phyloP scores from a whole-genome alignment of 495 filamentous ascomycete genomes.

The Talaromyces ruber region DNA sequence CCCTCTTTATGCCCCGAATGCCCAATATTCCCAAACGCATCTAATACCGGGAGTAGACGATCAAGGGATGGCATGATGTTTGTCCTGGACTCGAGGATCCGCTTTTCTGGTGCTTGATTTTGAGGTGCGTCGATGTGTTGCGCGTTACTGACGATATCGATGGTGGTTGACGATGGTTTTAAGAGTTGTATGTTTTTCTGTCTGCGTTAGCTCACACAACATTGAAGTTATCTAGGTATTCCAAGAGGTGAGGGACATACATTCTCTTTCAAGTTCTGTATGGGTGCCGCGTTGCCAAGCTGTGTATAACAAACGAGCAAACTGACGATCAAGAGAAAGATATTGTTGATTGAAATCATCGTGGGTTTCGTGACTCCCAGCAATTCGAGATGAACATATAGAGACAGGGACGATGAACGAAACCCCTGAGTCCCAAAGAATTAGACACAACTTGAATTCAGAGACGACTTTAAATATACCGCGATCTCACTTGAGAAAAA shows the following conservation, averaged over 20 bases:
- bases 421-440: too few relatives aligned
- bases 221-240: too few relatives aligned
- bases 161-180: neutral
- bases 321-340: neutral
- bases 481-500: too few relatives aligned
- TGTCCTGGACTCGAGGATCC: neutral
- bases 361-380: neutral
- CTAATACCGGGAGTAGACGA: neutral
- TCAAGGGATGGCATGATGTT: slow-evolving; percentile 4
- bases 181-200: neutral
- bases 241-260: too few relatives aligned
- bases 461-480: too few relatives aligned
- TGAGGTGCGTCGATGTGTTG: neutral
- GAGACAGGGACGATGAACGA: too few relatives aligned
- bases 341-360: neutral
- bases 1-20: slow-evolving; percentile 4
- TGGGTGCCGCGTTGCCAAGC: neutral
- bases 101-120: neutral
- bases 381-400: too few relatives aligned
- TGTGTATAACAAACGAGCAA: neutral
- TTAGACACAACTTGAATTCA: too few relatives aligned
- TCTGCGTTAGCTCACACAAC: too few relatives aligned
- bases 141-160: neutral
- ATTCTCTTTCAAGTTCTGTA: neutral
- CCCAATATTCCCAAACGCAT: slow-evolving; percentile 4